phyloP scores from a whole-genome alignment of 345 rosid species.

The Populus alba region DNA sequence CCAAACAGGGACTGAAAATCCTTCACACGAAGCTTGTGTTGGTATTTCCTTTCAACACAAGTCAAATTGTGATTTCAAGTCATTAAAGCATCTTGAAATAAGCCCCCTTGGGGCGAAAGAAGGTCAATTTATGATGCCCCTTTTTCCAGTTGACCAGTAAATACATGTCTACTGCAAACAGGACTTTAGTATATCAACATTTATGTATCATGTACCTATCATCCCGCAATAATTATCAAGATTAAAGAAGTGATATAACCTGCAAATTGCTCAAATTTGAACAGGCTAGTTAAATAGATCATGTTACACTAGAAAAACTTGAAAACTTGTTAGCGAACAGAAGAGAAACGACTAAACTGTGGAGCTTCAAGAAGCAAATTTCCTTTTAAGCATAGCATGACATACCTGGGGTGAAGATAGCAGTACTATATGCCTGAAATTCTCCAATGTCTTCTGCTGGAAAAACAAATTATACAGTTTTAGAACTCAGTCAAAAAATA shows the following conservation, averaged over 20 bases:
- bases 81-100: not conserved
- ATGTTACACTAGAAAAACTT: not conserved
- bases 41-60: not conserved
- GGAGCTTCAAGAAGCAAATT: not conserved
- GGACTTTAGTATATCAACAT: not conserved
- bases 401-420: constrained; percentile 91
- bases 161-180: not conserved
- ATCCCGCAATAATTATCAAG: too few species aligned
- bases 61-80: not conserved
- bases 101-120: not conserved
- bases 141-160: not conserved
- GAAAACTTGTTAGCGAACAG: not conserved
- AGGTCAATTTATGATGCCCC: not conserved
- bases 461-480: constrained; percentile 26
- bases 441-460: constrained; percentile 85
- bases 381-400: not conserved
- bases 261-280: constrained; percentile 1
- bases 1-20: not conserved
- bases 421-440: constrained; percentile 69
- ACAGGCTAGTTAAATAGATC: not conserved
- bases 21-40: not conserved
- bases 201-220: not conserved
- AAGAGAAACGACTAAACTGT: not conserved
- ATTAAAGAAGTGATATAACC: not conserved
- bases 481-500: constrained; percentile 9